Base-by-base conservation (phyloP, 441 rosid genomes). In the Gossypium aridum region DNA sequence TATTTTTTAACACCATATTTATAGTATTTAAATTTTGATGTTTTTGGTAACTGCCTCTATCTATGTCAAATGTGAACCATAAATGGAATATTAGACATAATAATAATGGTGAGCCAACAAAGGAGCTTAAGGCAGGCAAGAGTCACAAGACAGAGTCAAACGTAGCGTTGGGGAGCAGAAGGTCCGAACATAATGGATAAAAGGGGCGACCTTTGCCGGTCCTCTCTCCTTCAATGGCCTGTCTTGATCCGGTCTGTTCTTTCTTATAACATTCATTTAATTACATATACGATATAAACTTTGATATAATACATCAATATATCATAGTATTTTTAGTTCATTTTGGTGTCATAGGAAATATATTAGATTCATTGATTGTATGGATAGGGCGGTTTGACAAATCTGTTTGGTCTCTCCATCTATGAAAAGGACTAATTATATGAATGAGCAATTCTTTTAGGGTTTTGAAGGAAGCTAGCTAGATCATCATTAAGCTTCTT, bases 341-440 rank as follows among this genome's bases (percentile, higher is more conserved):
- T 37, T 37, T 37, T 7, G 43, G 0, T 37, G 10, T 37, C 43
- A 37, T 37, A 37, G 43, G 43, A 37, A 37, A 7, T 37, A 37
- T 37, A 37, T 37, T 37, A 7, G 43, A 37, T 7, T 37, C 43
- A 37, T 37, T 37, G 9, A 37, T 37, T 37, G 43, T 7, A 7
- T 1, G 7, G 10, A 37, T 9, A 4, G 69, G 80, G 66, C 80
- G 76, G 80, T 77, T 72, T 43, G 78, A 74, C 64, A 60, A 60
- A 23, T 23, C 14, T 12, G 64, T 4, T 13, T 23, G 34, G 1
- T 13, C 53, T 47, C 5, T 47, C 53, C 43, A 37, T 37, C 43
- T 7, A 37, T 37, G 43, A 7, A 37, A 37, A 7, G 10, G 43
- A 37, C 43, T 37, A 37, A 37, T 37, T 37, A 37, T 37, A 37